Evolutionary conservation across 192 early-diverging fungal species (phyloP).

Genomic region (Coemansia sp.): DNA sequence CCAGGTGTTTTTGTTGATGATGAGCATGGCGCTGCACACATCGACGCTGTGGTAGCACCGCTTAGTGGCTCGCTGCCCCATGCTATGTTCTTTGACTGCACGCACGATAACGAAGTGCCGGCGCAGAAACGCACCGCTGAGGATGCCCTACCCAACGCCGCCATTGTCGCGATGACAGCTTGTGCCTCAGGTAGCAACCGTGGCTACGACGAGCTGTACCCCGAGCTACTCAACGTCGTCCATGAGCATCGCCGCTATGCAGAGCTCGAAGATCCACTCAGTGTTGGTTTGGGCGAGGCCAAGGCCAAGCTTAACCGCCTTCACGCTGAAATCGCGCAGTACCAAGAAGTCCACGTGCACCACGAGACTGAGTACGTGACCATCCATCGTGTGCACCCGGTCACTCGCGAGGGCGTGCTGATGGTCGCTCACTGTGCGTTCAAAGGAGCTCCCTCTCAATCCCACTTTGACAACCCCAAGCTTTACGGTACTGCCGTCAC

Average conservation of each 20-base stretch:
- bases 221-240: conserved; percentile 83
- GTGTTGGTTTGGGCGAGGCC: conserved; percentile 60
- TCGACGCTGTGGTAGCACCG: conserved; percentile 61
- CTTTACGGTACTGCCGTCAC: conserved; percentile 60
- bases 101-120: conserved; percentile 98
- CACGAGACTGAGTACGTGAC: conserved; percentile 94
- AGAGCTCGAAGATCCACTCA: conserved; percentile 56
- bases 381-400: conserved; percentile 89
- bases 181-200: conserved; percentile 96
- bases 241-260: conserved; percentile 80
- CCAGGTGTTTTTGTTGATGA: conserved; percentile 40
- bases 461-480: conserved; percentile 56
- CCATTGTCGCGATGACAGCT: conserved; percentile 82
- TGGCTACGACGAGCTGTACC: conserved; percentile 95
- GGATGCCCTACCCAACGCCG: conserved; percentile 91
- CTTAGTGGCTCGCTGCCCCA: conserved; percentile 81
- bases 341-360: conserved; percentile 91
- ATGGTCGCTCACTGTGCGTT: conserved; percentile 90
- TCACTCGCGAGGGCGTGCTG: conserved; percentile 87
- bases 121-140: conserved; percentile 84
- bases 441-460: conserved; percentile 37
- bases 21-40: conserved; percentile 46
- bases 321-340: conserved; percentile 82
- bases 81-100: conserved; percentile 98
- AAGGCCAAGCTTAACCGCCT: conserved; percentile 72